Evolutionary conservation across 202 grass and related monocot species (phyloP).

Genomic region (Saccharum hybrid): DNA sequence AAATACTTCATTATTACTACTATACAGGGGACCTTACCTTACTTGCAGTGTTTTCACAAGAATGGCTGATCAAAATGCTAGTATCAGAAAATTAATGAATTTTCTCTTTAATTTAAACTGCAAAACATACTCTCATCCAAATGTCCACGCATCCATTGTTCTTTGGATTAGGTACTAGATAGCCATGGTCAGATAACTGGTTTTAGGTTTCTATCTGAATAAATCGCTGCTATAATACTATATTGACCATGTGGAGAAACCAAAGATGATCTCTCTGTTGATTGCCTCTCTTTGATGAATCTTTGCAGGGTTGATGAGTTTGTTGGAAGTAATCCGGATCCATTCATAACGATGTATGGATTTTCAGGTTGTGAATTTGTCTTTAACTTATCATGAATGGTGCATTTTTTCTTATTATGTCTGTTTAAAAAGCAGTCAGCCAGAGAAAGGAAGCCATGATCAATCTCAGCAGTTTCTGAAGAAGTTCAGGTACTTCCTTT

Average conservation of each 20-base stretch:
- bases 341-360: slow-evolving; percentile 82
- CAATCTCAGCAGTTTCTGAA: slow-evolving; percentile 47
- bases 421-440: slow-evolving; percentile 52
- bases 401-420: slow-evolving; percentile 38
- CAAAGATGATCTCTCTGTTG: slow-evolving; percentile 2
- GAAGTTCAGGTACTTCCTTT: slow-evolving; percentile 55
- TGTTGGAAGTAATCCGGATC: slow-evolving; percentile 69
- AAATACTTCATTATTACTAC: neutral
- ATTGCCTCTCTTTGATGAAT: slow-evolving; percentile 10
- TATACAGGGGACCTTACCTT: too few species aligned
- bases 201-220: neutral
- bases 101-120: neutral
- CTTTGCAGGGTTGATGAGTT: slow-evolving; percentile 82
- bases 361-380: slow-evolving; percentile 62
- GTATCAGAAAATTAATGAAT: too few species aligned
- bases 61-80: slow-evolving; percentile 9
- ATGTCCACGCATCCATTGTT: neutral
- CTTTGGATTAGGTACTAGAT: neutral
- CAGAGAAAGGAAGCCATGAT: slow-evolving; percentile 49
- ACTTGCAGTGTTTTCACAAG: neutral
- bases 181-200: neutral
- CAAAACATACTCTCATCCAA: neutral
- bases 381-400: slow-evolving; percentile 31
- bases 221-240: neutral
- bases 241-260: neutral